phyloP scores from a whole-genome alignment of 495 filamentous ascomycete genomes.

The Paragyromitra xinjiangensis region DNA sequence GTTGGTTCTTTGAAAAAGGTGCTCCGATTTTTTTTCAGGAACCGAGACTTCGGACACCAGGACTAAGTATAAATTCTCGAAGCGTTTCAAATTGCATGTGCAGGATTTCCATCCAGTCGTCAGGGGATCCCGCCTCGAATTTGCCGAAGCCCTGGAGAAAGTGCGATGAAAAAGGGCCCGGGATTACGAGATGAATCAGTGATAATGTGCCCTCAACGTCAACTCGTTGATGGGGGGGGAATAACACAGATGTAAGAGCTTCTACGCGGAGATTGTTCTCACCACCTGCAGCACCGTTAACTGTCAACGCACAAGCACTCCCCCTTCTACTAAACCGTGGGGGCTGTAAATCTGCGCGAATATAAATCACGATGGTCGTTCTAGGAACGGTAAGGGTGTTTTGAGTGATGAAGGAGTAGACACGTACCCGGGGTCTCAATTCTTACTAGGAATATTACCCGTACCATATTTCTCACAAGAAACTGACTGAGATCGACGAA shows the following conservation, averaged over 20 bases:
- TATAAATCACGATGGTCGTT: neutral
- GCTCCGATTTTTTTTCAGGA: constrained; percentile 25
- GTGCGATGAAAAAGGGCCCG: neutral
- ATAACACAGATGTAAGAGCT: neutral
- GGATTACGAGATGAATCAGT: neutral
- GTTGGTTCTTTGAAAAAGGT: constrained; percentile 39
- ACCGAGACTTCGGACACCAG: constrained; percentile 28
- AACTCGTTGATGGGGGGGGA: neutral
- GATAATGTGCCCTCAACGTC: constrained; percentile 6
- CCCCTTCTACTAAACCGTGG: neutral
- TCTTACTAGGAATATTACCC: neutral
- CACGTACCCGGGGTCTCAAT: neutral
- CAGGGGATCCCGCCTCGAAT: constrained; percentile 2
- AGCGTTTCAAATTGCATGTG: constrained; percentile 6
- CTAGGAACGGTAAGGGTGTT: neutral
- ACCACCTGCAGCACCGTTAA: constrained; percentile 15
- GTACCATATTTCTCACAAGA: neutral
- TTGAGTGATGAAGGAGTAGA: neutral
- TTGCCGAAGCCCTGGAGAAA: constrained; percentile 8
- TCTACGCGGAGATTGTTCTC: neutral
- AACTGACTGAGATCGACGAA: constrained; percentile 21
- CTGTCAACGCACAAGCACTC: constrained; percentile 31
- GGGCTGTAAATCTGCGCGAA: neutral
- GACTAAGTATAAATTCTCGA: constrained; percentile 44
- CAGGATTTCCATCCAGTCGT: neutral